Evolutionary conservation across 495 filamentous ascomycete genomes (phyloP).

Genomic region (Collariella sp.): DNA sequence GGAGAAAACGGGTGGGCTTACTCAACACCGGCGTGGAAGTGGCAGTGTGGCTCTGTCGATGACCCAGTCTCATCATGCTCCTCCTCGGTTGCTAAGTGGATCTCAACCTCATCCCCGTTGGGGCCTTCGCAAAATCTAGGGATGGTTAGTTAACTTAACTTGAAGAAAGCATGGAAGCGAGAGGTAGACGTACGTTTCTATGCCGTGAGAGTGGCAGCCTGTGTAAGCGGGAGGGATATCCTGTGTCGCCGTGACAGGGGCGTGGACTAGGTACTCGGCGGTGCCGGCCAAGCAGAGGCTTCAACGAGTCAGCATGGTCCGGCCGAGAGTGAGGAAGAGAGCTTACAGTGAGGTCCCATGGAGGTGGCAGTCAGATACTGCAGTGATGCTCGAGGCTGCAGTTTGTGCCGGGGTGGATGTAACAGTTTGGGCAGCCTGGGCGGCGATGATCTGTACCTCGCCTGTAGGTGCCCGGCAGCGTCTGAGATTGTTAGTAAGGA

Average conservation of each 20-base stretch:
- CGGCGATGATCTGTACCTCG: constrained; percentile 11
- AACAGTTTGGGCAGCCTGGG: neutral
- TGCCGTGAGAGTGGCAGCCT: constrained; percentile 18
- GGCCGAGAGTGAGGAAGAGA: neutral
- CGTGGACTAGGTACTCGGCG: constrained; percentile 14
- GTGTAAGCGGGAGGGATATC: constrained; percentile 16
- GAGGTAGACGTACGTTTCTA: constrained; percentile 8
- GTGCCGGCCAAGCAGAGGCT: constrained; percentile 14
- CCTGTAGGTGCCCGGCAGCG: constrained; percentile 3
- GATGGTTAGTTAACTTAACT: neutral
- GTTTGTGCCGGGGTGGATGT: constrained; percentile 5
- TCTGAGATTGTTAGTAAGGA: neutral
- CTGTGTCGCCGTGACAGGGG: constrained; percentile 13
- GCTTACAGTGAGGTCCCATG: constrained; percentile 12
- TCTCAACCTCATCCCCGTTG: constrained; percentile 31
- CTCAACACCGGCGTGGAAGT: constrained; percentile 62
- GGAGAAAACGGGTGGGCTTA: constrained; percentile 21
- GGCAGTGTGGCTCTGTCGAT: constrained; percentile 35
- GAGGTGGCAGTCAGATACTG: constrained; percentile 14
- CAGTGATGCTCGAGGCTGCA: neutral
- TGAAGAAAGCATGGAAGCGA: too few species aligned
- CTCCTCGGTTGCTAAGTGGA: constrained; percentile 7
- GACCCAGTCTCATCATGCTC: constrained; percentile 22
- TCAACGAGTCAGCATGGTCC: neutral
- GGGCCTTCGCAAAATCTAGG: constrained; percentile 35